Percentiles rank a stretch among this genome's conserved stretches.
Conservation (phyloP, 116 monocot species). For the Zostera marina region DNA sequence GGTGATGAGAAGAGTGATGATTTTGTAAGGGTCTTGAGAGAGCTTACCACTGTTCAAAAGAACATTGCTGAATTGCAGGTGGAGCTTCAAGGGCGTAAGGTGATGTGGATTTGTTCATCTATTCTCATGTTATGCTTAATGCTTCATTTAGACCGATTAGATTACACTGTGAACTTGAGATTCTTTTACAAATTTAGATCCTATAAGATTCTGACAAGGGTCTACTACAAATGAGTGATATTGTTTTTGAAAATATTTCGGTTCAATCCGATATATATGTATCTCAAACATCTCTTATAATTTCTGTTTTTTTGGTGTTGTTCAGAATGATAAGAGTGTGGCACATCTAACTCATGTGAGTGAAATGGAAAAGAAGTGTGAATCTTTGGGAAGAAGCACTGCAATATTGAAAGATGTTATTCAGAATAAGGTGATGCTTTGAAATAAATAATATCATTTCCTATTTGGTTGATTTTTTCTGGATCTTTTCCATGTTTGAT, state of each 20-base stretch:
- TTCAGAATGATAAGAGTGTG: constrained; percentile 89
- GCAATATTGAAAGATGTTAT: constrained; percentile 90
- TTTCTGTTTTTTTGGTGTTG: background rate
- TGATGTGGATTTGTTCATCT: constrained; percentile 6
- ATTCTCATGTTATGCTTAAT: background rate
- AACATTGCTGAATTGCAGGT: constrained; percentile 89
- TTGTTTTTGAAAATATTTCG: no score
- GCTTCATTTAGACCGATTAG: background rate
- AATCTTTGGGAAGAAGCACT: constrained; percentile 85
- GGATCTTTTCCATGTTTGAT: background rate
- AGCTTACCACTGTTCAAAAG: constrained; percentile 73
- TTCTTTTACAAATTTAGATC: no score
- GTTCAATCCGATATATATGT: no score
- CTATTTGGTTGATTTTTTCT: background rate
- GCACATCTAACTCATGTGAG: constrained; percentile 96
- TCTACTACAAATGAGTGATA: no score
- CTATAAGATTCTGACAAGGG: no score
- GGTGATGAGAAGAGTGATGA: constrained; percentile 29
- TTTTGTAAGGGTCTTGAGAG: constrained; percentile 70
- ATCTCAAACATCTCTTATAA: background rate
- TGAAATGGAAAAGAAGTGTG: constrained; percentile 98
- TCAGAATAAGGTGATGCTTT: constrained; percentile 70
- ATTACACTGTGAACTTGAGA: no score
- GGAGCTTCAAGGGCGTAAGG: constrained; percentile 95
- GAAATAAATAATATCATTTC: background rate